Evolutionary conservation across 1,284 basidiomycete species (phyloP).

Genomic region (Boletus semigastroideus): DNA sequence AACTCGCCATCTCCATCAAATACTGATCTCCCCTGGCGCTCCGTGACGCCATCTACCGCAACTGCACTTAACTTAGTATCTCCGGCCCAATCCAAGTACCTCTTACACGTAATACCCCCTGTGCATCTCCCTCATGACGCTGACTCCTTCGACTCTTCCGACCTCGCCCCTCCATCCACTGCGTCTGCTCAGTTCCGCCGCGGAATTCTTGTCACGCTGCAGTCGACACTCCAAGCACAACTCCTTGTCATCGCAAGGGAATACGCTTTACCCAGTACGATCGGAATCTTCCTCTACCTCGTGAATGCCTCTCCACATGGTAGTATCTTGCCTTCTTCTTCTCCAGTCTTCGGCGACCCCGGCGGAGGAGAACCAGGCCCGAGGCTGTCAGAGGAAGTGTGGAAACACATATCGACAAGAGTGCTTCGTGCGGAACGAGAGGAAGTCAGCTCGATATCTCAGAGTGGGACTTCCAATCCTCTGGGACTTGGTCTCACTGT

Average conservation of each 20-base stretch:
- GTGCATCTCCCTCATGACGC: slow-evolving; percentile 60
- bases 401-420: slow-evolving; percentile 77
- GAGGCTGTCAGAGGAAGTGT: slow-evolving; percentile 78
- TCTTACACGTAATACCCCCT: slow-evolving; percentile 78
- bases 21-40: slow-evolving; percentile 48
- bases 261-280: slow-evolving; percentile 79
- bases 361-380: slow-evolving; percentile 60
- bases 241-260: slow-evolving; percentile 82
- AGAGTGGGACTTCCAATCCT: slow-evolving; percentile 40
- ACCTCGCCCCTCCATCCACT: slow-evolving; percentile 48
- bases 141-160: slow-evolving; percentile 41
- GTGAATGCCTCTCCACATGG: slow-evolving; percentile 43
- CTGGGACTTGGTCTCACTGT: slow-evolving; percentile 43
- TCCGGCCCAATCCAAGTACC: slow-evolving; percentile 52
- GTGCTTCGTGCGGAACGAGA: slow-evolving; percentile 68
- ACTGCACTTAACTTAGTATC: slow-evolving; percentile 36
- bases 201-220: slow-evolving; percentile 71
- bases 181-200: slow-evolving; percentile 74
- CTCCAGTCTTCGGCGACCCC: slow-evolving; percentile 26
- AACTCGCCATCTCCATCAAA: slow-evolving; percentile 32
- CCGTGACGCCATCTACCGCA: slow-evolving; percentile 54
- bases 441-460: slow-evolving; percentile 42
- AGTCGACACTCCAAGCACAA: slow-evolving; percentile 70
- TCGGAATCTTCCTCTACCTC: slow-evolving; percentile 77
- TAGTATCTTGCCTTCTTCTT: slow-evolving; percentile 14